Base-by-base conservation (phyloP, 2,329 filamentous ascomycete genomes). In the Purpureocillium lavendulum region DNA sequence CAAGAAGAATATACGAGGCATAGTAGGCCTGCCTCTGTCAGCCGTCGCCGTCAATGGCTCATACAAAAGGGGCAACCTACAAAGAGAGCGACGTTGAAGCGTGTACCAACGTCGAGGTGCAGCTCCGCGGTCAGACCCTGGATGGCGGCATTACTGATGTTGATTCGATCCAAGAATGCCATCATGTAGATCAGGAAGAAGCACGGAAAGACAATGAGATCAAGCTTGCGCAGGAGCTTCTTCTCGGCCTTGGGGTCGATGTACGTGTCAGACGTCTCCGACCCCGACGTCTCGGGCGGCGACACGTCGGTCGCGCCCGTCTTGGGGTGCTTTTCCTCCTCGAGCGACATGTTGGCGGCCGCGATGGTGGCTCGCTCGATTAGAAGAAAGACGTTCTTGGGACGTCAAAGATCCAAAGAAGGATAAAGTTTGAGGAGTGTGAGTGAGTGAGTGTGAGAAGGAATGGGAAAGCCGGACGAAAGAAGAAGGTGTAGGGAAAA, bases 121-220 rank as follows among this genome's bases (percentile, higher is more conserved):
- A 72, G 55, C 12, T 71, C 67, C 18, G 56, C 48, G 0, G 56
- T 50, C 44, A 73, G 54, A 30, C 67, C 61, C 45, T 66, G 57
- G 40, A 71, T 67, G 36, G 58, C 54, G 8, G 67, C 66, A 53
- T 73, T 71, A 53, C 64, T 63, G 40, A 70, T 69, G 45, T 70
- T 69, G 45, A 59, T 64, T 28, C 66, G 60, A 35, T 69, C 65
- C 15, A 69, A 49, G 40, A 66, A 67, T 7, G 62, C 62, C 52
- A 67, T 56, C 42, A 61, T 54, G 46, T 65, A 66, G 35, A 67
- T 54, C 38, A 67, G 32, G 36, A 64, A 65, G 15, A 68, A 54
- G 24, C 62, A 54, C 2, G 66, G 65, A 33, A 58, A 62, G 39
- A 69, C 55, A 41, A 55, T 53, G 4, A 63, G 45, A 44, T 70